A percentile compares a stretch with the other conserved stretches of the same genome.
Evolutionary conservation across 306 rosid genomes (phyloP).

Genomic region (Malus sylvestris): DNA sequence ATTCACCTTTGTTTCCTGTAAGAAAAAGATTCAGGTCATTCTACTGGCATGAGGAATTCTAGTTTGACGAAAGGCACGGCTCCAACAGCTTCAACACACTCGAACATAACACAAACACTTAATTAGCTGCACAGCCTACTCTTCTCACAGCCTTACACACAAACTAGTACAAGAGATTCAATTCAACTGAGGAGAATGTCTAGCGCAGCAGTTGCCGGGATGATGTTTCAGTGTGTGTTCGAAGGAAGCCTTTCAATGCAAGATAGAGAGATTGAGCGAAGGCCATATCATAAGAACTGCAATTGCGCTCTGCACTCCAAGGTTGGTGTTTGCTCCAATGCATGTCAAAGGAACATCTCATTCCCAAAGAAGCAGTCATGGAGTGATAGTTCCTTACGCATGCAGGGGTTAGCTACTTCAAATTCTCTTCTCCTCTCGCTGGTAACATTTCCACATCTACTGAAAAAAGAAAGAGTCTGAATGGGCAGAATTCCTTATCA

Average conservation of each 20-base stretch:
- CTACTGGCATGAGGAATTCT: too few species aligned
- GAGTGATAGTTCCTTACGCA: background rate
- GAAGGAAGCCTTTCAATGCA: slow-evolving; percentile 49
- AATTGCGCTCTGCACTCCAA: slow-evolving; percentile 21
- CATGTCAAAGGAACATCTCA: background rate
- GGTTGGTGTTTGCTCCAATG: background rate
- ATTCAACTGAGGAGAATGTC: slow-evolving; percentile 8
- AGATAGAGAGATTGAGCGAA: slow-evolving; percentile 44
- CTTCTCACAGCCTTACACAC: background rate
- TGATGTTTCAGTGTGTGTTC: slow-evolving; percentile 39
- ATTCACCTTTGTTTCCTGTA: too few species aligned
- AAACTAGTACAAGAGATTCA: background rate
- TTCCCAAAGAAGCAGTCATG: background rate
- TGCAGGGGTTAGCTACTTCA: background rate
- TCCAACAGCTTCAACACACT: background rate
- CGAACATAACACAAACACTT: background rate
- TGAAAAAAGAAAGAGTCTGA: background rate
- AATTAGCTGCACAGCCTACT: background rate
- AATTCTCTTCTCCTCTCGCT: background rate
- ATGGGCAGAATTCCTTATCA: background rate
- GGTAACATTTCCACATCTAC: background rate
- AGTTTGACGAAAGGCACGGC: too few species aligned
- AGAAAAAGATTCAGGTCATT: too few species aligned
- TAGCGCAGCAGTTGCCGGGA: slow-evolving; percentile 31
- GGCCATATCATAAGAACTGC: slow-evolving; percentile 62